These are phyloP conservation scores for Vitis riparia DNA, from an alignment of 164 flowering plant genomes.

Conservation along the genomic window DNA sequence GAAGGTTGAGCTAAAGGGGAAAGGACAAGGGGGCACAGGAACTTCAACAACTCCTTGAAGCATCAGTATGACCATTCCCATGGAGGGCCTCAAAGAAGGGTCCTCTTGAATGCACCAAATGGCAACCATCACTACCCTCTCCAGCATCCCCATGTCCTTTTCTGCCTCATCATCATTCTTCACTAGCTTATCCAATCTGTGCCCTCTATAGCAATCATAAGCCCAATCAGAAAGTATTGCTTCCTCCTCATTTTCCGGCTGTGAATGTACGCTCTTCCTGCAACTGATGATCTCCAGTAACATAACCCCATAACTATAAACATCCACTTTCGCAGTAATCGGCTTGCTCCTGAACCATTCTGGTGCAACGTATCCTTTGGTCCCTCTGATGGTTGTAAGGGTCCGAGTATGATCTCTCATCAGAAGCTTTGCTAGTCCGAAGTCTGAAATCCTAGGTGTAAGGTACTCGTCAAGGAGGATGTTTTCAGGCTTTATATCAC, in stretches of 20 bases:
- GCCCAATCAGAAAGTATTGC: slow-evolving; percentile 14
- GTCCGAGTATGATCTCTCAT: slow-evolving; percentile 13
- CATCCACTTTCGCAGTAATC: no score
- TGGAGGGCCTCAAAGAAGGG: no score
- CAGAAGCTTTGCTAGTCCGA: slow-evolving; percentile 10
- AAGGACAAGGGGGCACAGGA: no score
- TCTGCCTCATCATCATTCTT: slow-evolving; percentile 14
- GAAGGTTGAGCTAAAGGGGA: no score
- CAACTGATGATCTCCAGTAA: no score
- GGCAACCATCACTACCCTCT: slow-evolving; percentile 15
- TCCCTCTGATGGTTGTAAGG: slow-evolving; percentile 15
- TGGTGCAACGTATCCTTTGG: slow-evolving; percentile 13
- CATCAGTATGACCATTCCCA: no score
- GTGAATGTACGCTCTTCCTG: slow-evolving; percentile 8
- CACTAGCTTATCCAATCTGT: slow-evolving; percentile 4
- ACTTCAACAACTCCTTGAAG: no score
- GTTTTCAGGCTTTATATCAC: no score
- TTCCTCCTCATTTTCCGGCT: slow-evolving; percentile 13
- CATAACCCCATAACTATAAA: no score
- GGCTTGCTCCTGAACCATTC: no score
- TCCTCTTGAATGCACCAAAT: neutral
- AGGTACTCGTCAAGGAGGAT: no score
- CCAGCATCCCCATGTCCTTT: slow-evolving; percentile 14
- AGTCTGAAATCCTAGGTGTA: no score
- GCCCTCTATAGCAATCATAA: slow-evolving; percentile 8